Base-by-base conservation (phyloP, 805 yeast species). In the Clavispora phyllophila region DNA sequence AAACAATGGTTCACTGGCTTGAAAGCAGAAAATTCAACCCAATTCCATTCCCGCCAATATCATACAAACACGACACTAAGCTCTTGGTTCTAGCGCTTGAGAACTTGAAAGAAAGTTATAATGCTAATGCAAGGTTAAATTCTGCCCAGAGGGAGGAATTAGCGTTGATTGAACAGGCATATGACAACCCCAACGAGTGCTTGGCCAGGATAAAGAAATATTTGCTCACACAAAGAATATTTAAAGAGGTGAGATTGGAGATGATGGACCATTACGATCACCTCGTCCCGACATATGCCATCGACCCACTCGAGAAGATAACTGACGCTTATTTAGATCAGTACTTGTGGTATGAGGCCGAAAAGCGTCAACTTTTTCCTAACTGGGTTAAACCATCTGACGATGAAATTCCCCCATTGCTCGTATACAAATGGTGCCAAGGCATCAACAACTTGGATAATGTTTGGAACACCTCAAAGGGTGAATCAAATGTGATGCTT, bases 301-400 rank as follows among this genome's bases (percentile, higher is more conserved):
- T 93, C 13, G 97, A 91, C 57, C 96, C 98, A 0, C 63, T 89
- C 33, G 99, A 93, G 61, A 93, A 90, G 58, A 87, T 93, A 40
- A 89, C 96, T 0, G 99, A 93, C 66, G 96, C 98, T 0, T 93
- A 91, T 52, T 64, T 93, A 32, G 98, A 91, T 56, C 99, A 93
- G 56, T 93, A 91, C 54, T 66, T 93, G 36, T 93, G 98, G 96
- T 91, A 85, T 62, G 98, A 93, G 58, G 91, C 93, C 9, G 96
- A 87, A 42, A 82, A 85, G 58, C 67, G 96, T 45, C 79, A 82
- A 7, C 63, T 93, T 22, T 93, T 93, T 64, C 99, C 99, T 4
- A 84, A 82, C 58, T 93, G 99, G 99, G 75, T 93, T 31, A 93
- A 93, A 58, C 99, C 99, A 8, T 80, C 86, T 51, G 99, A 93